phyloP scores from a whole-genome alignment of 1,284 basidiomycete species.

The Ceratobasidium sp. region DNA sequence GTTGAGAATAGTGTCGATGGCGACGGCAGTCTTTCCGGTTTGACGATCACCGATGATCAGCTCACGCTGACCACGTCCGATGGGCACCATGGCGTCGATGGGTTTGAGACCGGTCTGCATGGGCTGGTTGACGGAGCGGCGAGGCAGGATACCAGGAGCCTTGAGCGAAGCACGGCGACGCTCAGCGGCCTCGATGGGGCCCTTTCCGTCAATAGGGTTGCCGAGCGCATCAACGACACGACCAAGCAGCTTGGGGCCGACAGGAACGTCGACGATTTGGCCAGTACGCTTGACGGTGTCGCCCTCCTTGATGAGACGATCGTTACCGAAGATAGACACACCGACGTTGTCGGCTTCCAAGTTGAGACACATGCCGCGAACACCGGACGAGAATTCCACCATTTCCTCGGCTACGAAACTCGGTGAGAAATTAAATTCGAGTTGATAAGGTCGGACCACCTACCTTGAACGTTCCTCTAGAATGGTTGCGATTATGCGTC shows the following conservation, averaged over 20 bases:
- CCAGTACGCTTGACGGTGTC: slow-evolving; percentile 99
- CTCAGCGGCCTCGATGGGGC: slow-evolving; percentile 93
- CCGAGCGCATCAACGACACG: slow-evolving; percentile 99
- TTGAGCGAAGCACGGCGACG: slow-evolving; percentile 97
- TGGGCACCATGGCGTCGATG: slow-evolving; percentile 99
- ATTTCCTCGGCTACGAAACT: slow-evolving; percentile 90
- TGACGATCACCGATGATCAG: slow-evolving; percentile 99
- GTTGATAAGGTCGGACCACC: slow-evolving; percentile 50
- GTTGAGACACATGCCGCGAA: slow-evolving; percentile 99
- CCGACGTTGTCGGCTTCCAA: slow-evolving; percentile 99
- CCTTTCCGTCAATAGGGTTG: slow-evolving; percentile 99
- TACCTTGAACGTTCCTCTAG: slow-evolving; percentile 89
- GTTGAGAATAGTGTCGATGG: slow-evolving; percentile 99
- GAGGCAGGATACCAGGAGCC: slow-evolving; percentile 98
- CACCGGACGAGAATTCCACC: slow-evolving; percentile 99
- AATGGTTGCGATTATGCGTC: slow-evolving; percentile 58
- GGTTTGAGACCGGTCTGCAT: slow-evolving; percentile 99
- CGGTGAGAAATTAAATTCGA: slow-evolving; percentile 37
- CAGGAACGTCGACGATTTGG: slow-evolving; percentile 99
- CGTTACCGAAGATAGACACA: slow-evolving; percentile 99
- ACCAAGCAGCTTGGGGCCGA: slow-evolving; percentile 95
- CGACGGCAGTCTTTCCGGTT: slow-evolving; percentile 99
- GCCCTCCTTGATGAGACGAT: slow-evolving; percentile 99
- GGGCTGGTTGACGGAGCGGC: slow-evolving; percentile 99
- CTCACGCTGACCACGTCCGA: slow-evolving; percentile 99